These are phyloP conservation scores for Chionographis japonica DNA, from an alignment of 106 monocot genomes.

Conservation along the genomic window DNA sequence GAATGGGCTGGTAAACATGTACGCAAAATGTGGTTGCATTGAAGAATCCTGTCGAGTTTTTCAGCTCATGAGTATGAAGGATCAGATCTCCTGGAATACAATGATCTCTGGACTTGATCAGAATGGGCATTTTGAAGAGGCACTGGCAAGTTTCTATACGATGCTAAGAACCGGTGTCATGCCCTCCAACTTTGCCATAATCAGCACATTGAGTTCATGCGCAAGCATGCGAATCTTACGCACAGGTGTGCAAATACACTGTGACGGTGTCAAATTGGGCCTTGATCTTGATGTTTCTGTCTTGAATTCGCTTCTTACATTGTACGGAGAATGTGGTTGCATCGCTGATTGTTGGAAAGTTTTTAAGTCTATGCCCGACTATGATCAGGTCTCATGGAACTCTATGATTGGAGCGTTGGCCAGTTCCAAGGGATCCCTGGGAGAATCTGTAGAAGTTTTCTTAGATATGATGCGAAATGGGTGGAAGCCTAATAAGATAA, in stretches of 20 bases:
- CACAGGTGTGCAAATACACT: conserved; percentile 28
- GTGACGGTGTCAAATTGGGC: conserved; percentile 49
- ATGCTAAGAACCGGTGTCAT: conserved; percentile 37
- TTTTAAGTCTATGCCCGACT: conserved; percentile 39
- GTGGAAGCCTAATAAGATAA: conserved; percentile 58
- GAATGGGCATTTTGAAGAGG: conserved; percentile 52
- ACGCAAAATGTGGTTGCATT: conserved; percentile 72
- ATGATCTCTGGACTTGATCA: conserved; percentile 75
- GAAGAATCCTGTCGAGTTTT: conserved; percentile 61
- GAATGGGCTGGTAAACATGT: conserved; percentile 82
- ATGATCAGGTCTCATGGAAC: conserved; percentile 83
- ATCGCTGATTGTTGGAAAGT: conserved; percentile 48
- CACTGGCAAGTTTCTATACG: conserved; percentile 31
- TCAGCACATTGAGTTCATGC: conserved; percentile 75
- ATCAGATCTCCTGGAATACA: conserved; percentile 83
- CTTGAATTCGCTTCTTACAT: conserved; percentile 55
- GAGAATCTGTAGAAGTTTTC: conserved; percentile 32
- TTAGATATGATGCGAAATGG: conserved; percentile 56
- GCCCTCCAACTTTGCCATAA: conserved; percentile 54
- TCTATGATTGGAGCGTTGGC: conserved; percentile 67
- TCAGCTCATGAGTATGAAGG: conserved; percentile 37
- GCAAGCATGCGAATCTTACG: conserved; percentile 25
- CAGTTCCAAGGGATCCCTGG: conserved; percentile 23
- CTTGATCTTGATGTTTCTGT: conserved; percentile 66
- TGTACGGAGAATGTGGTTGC: conserved; percentile 63